A percentile compares a stretch with the other conserved stretches of the same genome.
phyloP scores from a whole-genome alignment of 129 eudicot species.

The Glebionis coronaria region DNA sequence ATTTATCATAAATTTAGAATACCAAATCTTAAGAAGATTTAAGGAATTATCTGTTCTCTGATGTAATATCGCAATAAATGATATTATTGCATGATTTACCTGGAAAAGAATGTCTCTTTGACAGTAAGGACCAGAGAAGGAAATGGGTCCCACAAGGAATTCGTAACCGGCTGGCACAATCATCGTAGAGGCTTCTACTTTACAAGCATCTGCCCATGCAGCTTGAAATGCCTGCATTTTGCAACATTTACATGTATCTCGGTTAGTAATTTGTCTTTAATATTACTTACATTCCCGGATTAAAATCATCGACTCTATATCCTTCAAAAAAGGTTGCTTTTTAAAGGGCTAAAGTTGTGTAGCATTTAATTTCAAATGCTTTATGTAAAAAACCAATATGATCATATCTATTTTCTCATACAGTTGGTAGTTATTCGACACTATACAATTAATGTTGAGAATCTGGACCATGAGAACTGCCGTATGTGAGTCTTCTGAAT shows the following conservation, averaged over 20 bases:
- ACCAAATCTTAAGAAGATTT: neutral
- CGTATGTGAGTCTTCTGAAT: conserved; percentile 34
- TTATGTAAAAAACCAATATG: neutral
- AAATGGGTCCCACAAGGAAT: conserved; percentile 87
- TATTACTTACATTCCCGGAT: conserved; percentile 1
- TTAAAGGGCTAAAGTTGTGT: neutral
- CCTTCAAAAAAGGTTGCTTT: too few species aligned
- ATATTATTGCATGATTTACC: conserved; percentile 36
- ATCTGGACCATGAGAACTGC: conserved; percentile 38
- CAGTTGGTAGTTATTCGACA: conserved; percentile 40
- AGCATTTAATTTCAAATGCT: too few species aligned
- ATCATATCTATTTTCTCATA: conserved; percentile 8
- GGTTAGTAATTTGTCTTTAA: conserved; percentile 22
- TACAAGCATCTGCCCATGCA: conserved; percentile 85
- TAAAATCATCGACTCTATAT: too few species aligned
- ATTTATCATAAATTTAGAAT: neutral
- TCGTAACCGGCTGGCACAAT: conserved; percentile 63
- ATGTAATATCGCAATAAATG: conserved; percentile 1
- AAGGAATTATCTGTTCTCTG: neutral
- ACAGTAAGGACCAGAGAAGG: conserved; percentile 82
- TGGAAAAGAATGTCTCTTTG: conserved; percentile 76
- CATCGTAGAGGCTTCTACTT: conserved; percentile 71
- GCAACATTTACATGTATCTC: neutral
- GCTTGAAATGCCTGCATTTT: conserved; percentile 80
- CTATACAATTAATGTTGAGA: conserved; percentile 37